phyloP scores from a whole-genome alignment of 1,284 basidiomycete species.

The Heterobasidion parviporum region DNA sequence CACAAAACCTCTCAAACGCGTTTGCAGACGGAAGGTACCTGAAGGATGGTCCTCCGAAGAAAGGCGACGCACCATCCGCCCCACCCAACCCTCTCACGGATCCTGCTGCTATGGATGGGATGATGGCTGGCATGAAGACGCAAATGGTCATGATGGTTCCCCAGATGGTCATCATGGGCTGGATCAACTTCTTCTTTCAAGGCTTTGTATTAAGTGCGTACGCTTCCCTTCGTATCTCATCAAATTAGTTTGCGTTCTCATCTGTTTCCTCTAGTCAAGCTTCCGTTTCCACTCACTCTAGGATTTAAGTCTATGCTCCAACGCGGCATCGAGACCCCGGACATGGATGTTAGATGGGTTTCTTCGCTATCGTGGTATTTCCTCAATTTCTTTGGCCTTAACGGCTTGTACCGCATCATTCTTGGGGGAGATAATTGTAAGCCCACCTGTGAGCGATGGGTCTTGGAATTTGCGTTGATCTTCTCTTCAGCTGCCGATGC shows the following conservation, averaged over 20 bases:
- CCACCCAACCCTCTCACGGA: constrained; percentile 78
- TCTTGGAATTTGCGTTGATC: background rate
- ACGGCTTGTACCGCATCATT: constrained; percentile 90
- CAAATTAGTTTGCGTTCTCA: background rate
- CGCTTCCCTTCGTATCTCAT: background rate
- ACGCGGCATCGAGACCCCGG: constrained; percentile 89
- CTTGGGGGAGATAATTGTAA: constrained; percentile 88
- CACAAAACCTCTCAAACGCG: constrained; percentile 60
- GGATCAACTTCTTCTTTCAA: constrained; percentile 99
- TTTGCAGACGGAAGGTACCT: constrained; percentile 76
- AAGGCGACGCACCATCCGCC: constrained; percentile 43
- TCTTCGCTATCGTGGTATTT: constrained; percentile 99
- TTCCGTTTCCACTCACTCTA: constrained; percentile 94
- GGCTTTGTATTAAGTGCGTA: constrained; percentile 93
- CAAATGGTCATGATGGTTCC: constrained; percentile 98
- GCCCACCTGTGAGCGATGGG: constrained; percentile 19
- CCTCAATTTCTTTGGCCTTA: constrained; percentile 96
- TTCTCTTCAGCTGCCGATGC: constrained; percentile 59
- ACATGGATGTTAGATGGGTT: constrained; percentile 99
- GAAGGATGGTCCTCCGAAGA: constrained; percentile 74
- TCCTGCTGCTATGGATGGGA: constrained; percentile 90
- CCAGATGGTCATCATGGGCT: constrained; percentile 99
- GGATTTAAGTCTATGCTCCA: constrained; percentile 99
- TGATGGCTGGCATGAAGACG: constrained; percentile 99
- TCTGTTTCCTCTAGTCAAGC: constrained; percentile 59